Base-by-base conservation (phyloP, 2,329 filamentous ascomycete species). In the Paracoccidioides lutzii region DNA sequence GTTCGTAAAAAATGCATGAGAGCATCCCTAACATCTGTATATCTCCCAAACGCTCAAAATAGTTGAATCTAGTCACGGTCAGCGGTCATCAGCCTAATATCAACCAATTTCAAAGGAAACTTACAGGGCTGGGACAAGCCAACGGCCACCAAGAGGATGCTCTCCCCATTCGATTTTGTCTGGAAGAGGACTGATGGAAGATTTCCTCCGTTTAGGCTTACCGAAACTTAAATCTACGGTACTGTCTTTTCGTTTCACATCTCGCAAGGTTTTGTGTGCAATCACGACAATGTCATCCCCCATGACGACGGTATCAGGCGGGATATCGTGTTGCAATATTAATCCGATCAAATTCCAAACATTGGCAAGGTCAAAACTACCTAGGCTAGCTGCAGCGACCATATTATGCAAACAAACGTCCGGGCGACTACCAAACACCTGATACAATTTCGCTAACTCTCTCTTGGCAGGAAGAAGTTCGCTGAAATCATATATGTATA, bases 361-460 rank as follows among this genome's bases (percentile, higher is more conserved):
- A 62, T 89, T 82, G 32, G 86, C 84, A 35, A 94, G 71, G 60
- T 95, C 88, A 12, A 76, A 69, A 59, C 82, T 80, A 4, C 85
- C 87, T 61, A 85, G 78, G 59, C 81, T 83, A 61, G 82, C 78
- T 7, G 91, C 90, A 48, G 94, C 82, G 1, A 73, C 72, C 7
- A 90, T 88, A 68, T 98, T 98, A 64, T 94, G 85, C 46, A 81
- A 77, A 69, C 91, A 97, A 3, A 95, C 82, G 41, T 85, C 80
- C n/a, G 83, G 80, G 0, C 87, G 85, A 58, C 90, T 83, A 3
- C 90, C 90, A 67, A 93, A 90, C 12, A 96, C 86, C 30, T 79
- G 80, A 69, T 97, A 98, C 61, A 87, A 81, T 56, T 82, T 75
- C 1, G 90, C 93, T 59, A 96, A 79, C 55, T 82, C 78, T 57